These are phyloP conservation scores for Leishmania major DNA, from an alignment of 208 protist genomes.

Conservation along the genomic window DNA sequence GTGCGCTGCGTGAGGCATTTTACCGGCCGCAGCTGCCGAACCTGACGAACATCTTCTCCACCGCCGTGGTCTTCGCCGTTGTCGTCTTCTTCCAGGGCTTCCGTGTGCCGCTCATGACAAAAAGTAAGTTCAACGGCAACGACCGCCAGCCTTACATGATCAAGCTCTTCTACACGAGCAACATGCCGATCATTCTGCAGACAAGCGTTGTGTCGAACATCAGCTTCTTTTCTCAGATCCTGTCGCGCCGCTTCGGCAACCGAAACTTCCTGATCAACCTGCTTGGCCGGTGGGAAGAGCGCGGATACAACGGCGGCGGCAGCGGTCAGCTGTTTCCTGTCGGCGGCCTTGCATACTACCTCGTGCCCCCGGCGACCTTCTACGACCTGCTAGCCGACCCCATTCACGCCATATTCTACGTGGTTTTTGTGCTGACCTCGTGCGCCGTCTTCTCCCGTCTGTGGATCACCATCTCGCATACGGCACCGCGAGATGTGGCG, in stretches of 20 bases:
- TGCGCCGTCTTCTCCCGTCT: slow-evolving; percentile 99
- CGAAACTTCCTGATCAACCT: slow-evolving; percentile 98
- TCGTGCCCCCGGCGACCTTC: slow-evolving; percentile 97
- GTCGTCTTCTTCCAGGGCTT: slow-evolving; percentile 99
- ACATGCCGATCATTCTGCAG: slow-evolving; percentile 99
- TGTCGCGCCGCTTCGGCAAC: slow-evolving; percentile 97
- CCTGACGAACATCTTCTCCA: slow-evolving; percentile 99
- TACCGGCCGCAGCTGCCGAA: slow-evolving; percentile 99
- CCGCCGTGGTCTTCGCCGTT: slow-evolving; percentile 98
- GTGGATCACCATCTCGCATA: slow-evolving; percentile 99
- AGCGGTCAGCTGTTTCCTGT: slow-evolving; percentile 91
- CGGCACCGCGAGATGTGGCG: slow-evolving; percentile 97
- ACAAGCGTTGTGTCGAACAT: slow-evolving; percentile 99
- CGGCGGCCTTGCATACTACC: slow-evolving; percentile 99
- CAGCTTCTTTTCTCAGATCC: slow-evolving; percentile 99
- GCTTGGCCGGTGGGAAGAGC: slow-evolving; percentile 97
- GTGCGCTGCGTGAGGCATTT: slow-evolving; percentile 99
- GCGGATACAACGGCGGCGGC: slow-evolving; percentile 65
- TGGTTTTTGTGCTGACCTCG: slow-evolving; percentile 97
- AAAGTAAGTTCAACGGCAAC: slow-evolving; percentile 71
- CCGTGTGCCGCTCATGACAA: slow-evolving; percentile 96
- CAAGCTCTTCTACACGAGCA: slow-evolving; percentile 99
- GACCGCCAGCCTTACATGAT: slow-evolving; percentile 98
- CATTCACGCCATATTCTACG: slow-evolving; percentile 98
- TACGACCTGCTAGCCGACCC: slow-evolving; percentile 96